Evolutionary conservation across 2,329 filamentous ascomycete genomes (phyloP), one percentile per base, ranked within the genome.

Genomic region (Hymenoscyphus occultus): DNA sequence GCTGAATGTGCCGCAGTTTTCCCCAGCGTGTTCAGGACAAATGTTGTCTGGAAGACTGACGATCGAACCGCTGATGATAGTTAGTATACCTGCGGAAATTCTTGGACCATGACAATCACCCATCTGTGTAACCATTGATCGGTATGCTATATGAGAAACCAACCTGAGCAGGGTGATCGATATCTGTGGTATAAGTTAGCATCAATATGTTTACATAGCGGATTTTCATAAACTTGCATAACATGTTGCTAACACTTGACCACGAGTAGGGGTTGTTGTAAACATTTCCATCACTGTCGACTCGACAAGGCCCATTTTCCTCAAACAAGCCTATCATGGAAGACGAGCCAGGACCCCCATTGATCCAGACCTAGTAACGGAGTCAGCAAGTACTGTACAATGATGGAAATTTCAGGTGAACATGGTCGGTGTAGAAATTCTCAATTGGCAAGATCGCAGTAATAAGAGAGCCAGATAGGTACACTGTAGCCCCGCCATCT

Each of bases 281-380:
- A 32, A 72, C 70, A 83, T 71, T 69, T 6, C 72, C 71, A 42
- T 84, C 73, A 63, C 80, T 74, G 69, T 73, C 73, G 31, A 75
- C 63, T 5, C 68, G 60, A 61, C 79, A 85, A 39, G 80, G 81
- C 5, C 87, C 87, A 57, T 82, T 78, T 69, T 87, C 86, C 19
- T 80, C 77, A 70, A 89, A 89, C 68, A 90, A 78, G 28, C 86
- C 86, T 65, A 85, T 81, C 80, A 90, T 81, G 62, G 85, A 88
- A 71, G 83, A 86, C 56, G 80, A 81, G 3, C 87, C 87, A 0
- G 87, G 87, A 0, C 87, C 87, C 42, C 88, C 87, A 73, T 88
- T 89, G 67, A 90, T 81, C 84, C 85, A 90, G 66, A 89, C 61
- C 61, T 63, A 40, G n/a, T n/a, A 5, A 22, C 12, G 13, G 12